These are phyloP conservation scores for Ophiocordyceps robertsii DNA, from an alignment of 2,329 filamentous ascomycete species.

Conservation along the genomic window DNA sequence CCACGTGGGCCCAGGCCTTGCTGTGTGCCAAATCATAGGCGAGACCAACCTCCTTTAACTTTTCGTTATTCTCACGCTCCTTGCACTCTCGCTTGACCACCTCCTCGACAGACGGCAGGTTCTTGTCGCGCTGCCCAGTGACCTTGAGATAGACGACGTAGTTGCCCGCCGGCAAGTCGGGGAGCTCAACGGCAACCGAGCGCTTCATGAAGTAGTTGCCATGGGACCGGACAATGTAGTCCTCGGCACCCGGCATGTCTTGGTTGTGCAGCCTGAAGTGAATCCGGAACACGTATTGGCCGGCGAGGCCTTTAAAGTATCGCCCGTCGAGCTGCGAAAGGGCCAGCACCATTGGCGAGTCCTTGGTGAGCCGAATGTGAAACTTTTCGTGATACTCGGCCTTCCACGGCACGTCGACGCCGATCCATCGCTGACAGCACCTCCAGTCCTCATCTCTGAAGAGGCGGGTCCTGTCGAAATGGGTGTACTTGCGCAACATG, in stretches of 20 bases:
- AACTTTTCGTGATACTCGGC: slow-evolving; percentile 49
- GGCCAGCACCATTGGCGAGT: slow-evolving; percentile 44
- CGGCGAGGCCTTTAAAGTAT: slow-evolving; percentile 48
- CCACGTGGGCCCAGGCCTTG: slow-evolving; percentile 38
- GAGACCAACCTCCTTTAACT: slow-evolving; percentile 42
- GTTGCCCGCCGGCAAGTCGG: slow-evolving; percentile 38
- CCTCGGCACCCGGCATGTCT: slow-evolving; percentile 35
- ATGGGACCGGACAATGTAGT: slow-evolving; percentile 47
- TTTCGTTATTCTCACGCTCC: slow-evolving; percentile 37
- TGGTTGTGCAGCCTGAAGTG: slow-evolving; percentile 36
- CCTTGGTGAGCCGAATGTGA: slow-evolving; percentile 38
- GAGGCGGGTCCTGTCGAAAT: slow-evolving; percentile 48
- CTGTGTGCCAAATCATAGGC: slow-evolving; percentile 48
- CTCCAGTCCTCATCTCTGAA: slow-evolving; percentile 45
- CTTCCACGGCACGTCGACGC: slow-evolving; percentile 48
- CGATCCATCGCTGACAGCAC: slow-evolving; percentile 45
- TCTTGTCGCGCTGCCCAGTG: slow-evolving; percentile 31
- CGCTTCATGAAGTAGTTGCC: slow-evolving; percentile 45
- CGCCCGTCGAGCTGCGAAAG: slow-evolving; percentile 48
- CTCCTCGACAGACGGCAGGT: slow-evolving; percentile 34
- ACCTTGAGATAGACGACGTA: slow-evolving; percentile 46
- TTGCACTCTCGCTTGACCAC: slow-evolving; percentile 39
- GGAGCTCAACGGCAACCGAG: slow-evolving; percentile 44
- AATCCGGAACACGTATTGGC: slow-evolving; percentile 40
- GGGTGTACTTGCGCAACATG: slow-evolving; percentile 46